phyloP scores from a whole-genome alignment of 2,329 filamentous ascomycete species.

The Penicillium sp. region DNA sequence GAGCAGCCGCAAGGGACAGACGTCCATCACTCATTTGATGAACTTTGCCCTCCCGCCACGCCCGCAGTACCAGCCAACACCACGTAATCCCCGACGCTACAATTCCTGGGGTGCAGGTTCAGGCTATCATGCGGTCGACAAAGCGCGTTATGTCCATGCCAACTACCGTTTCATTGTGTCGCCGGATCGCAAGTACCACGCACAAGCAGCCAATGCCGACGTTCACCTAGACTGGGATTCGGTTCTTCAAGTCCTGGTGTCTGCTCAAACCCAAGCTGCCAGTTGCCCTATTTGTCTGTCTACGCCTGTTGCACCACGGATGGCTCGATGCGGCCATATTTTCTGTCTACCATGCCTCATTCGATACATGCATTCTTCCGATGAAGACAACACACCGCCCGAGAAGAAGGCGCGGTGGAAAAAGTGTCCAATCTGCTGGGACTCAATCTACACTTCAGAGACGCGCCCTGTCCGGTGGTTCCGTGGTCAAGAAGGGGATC shows the following conservation, averaged over 20 bases:
- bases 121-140: conserved; percentile 84
- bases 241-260: conserved; percentile 86
- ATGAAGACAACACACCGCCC: conserved; percentile 58
- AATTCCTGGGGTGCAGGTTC: conserved; percentile 80
- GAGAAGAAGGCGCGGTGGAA: conserved; percentile 76
- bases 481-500: conserved; percentile 72
- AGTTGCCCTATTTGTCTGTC: conserved; percentile 94
- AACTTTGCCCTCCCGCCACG: conserved; percentile 79
- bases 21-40: conserved; percentile 93
- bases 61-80: conserved; percentile 53
- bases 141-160: conserved; percentile 85
- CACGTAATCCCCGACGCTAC: conserved; percentile 61
- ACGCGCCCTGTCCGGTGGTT: conserved; percentile 88
- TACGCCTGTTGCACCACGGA: conserved; percentile 84
- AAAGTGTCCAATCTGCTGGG: conserved; percentile 94
- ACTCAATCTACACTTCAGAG: conserved; percentile 86
- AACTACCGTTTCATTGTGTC: conserved; percentile 97
- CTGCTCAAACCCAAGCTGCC: conserved; percentile 76
- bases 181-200: conserved; percentile 69
- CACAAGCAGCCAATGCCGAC: conserved; percentile 79
- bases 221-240: conserved; percentile 84
- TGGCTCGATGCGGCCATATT: conserved; percentile 96
- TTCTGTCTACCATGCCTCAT: conserved; percentile 92
- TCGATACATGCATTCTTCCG: conserved; percentile 85
- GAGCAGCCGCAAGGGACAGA: conserved; percentile 78